These are phyloP conservation scores for Oryza australiensis DNA, from an alignment of 176 grass and related monocot genomes.

Conservation along the genomic window DNA sequence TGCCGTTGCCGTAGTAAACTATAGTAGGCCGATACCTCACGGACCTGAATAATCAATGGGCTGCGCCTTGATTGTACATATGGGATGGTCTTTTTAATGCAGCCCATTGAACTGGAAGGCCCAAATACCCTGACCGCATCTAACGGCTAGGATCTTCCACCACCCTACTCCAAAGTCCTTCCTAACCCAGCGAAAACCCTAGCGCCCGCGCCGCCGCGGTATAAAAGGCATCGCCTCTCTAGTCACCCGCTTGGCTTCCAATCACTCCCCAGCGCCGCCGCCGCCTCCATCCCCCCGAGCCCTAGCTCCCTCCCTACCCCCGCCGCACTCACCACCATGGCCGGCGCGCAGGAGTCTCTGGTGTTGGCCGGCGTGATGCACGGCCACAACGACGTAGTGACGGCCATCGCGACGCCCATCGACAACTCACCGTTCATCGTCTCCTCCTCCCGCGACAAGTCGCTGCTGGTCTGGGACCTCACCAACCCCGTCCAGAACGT, in stretches of 20 bases:
- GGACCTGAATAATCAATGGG: background rate
- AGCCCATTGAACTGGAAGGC: background rate
- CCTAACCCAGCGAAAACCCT: conserved; percentile 41
- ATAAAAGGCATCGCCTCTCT: background rate
- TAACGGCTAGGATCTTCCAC: conserved; percentile 30
- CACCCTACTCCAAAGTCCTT: background rate
- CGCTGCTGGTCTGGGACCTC: conserved; percentile 83
- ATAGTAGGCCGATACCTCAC: background rate
- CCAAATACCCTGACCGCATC: background rate
- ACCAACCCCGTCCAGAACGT: conserved; percentile 48
- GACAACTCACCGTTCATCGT: conserved; percentile 81
- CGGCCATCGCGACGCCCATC: conserved; percentile 78
- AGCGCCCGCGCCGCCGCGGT: background rate
- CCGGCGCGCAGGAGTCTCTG: conserved; percentile 59
- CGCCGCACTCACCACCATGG: conserved; percentile 36
- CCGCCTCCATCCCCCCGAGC: background rate
- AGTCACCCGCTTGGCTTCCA: background rate
- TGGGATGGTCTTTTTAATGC: background rate
- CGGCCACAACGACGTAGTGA: conserved; percentile 78
- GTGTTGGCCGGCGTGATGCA: conserved; percentile 73
- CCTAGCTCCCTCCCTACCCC: conserved; percentile 13
- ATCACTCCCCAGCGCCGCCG: conserved; percentile 26
- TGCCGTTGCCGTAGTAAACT: background rate
- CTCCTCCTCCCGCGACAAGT: conserved; percentile 95
- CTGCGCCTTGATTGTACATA: background rate